These are phyloP conservation scores for Penicillium verhagenii DNA, from an alignment of 495 filamentous ascomycete genomes.

Conservation along the genomic window DNA sequence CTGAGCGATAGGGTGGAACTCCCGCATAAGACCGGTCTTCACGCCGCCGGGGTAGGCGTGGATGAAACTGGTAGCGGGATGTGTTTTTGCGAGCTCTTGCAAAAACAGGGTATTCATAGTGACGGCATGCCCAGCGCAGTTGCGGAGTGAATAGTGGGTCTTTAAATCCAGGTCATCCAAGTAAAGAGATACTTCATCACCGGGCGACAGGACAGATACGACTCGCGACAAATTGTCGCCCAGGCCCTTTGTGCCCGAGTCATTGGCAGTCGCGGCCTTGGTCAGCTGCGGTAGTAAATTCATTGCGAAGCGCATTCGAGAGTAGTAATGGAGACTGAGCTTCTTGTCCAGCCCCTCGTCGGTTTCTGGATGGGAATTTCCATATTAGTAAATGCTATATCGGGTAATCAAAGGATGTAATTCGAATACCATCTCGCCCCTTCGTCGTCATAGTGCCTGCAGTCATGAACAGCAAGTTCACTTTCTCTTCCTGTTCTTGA, in stretches of 20 bases:
- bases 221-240: slow-evolving; percentile 49
- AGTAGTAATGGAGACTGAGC: slow-evolving; percentile 59
- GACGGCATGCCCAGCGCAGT: slow-evolving; percentile 43
- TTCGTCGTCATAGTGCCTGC: slow-evolving; percentile 30
- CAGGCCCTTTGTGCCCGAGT: background rate
- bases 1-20: slow-evolving; percentile 13
- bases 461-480: slow-evolving; percentile 60
- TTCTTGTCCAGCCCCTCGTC: slow-evolving; percentile 59
- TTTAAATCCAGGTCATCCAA: slow-evolving; percentile 47
- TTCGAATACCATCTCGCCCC: slow-evolving; percentile 26
- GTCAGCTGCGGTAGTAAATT: slow-evolving; percentile 62
- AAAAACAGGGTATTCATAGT: slow-evolving; percentile 49
- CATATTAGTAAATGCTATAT: slow-evolving; percentile 6
- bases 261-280: slow-evolving; percentile 18
- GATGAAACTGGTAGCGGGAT: slow-evolving; percentile 55
- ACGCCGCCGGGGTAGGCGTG: slow-evolving; percentile 59
- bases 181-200: slow-evolving; percentile 51
- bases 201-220: slow-evolving; percentile 53
- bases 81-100: slow-evolving; percentile 37
- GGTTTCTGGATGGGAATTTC: slow-evolving; percentile 48
- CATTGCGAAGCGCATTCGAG: slow-evolving; percentile 61
- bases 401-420: background rate
- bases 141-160: slow-evolving; percentile 30
- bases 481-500: slow-evolving; percentile 47
- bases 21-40: slow-evolving; percentile 36